Conservation (phyloP, 83 land plant genomes). For the Picea mariana region DNA sequence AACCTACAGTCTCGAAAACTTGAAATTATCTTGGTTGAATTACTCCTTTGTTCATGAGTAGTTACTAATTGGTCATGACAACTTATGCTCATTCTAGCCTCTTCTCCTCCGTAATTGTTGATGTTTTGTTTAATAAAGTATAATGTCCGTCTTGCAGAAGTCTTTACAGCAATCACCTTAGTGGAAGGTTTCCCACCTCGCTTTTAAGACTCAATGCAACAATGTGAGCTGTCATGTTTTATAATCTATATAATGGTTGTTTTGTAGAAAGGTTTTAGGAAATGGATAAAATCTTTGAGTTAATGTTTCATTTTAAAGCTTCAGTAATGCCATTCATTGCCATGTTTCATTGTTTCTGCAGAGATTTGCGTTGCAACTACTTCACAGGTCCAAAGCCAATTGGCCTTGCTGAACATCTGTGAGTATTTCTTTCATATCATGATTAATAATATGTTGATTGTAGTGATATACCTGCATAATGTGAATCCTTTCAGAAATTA, state of each 20-base stretch:
- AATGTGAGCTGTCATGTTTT: background rate
- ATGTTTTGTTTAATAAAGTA: background rate
- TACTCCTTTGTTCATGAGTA: background rate
- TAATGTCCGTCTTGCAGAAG: background rate
- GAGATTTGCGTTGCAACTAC: slow-evolving; percentile 13
- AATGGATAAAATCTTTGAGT: background rate
- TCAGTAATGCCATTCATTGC: background rate
- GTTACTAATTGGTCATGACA: too few species aligned
- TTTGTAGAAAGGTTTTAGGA: background rate
- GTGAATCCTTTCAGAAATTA: background rate
- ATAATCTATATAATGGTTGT: background rate
- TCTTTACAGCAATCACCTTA: background rate
- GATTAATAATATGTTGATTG: background rate
- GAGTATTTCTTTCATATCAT: background rate
- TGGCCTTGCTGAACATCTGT: background rate
- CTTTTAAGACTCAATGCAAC: background rate
- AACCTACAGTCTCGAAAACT: background rate
- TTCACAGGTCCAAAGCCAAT: slow-evolving; percentile 2
- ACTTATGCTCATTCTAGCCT: background rate
- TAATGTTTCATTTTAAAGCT: background rate
- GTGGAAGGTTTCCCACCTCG: slow-evolving; percentile 3
- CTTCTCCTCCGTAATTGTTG: background rate
- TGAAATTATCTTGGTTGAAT: background rate
- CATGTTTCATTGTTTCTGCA: background rate
- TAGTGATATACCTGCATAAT: background rate